Base-by-base conservation (phyloP, 208 protist genomes). In the Crithidia sp. region DNA sequence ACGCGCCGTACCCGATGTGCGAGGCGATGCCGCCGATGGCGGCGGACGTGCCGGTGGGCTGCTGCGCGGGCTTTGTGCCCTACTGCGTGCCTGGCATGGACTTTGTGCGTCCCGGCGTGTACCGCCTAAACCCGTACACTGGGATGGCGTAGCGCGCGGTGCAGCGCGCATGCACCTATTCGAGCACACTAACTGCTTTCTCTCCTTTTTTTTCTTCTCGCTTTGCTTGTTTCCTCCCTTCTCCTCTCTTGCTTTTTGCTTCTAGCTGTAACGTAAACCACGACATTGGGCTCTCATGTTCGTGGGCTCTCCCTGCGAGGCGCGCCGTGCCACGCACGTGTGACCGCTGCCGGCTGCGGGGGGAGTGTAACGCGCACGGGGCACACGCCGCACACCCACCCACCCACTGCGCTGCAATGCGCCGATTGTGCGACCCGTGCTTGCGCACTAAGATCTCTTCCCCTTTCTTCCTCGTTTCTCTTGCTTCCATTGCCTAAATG, bases 51-150 rank as follows among this genome's bases (percentile, higher is more conserved):
- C 28, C 28, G 45, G 7, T 7, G 13, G 19, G 71, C 47, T 50
- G 28, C 13, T 28, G 10, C 13, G 36, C 14, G 36, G 50, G 28
- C 3, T 67, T 67, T 40, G 45, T 41, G 19, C 69, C 69, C 47
- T 67, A 59, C 59, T 13, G 59, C 19, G 19, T 60, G n/a, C 69
- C 69, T 17, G 69, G 69, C 17, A 52, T 67, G 16, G 69, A 74
- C 59, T 74, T 74, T 74, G 58, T 74, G 50, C 69, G 52, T 10
- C 70, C 47, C 7, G 56, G 58, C 44, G 69, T 69, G 60, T 83
- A 76, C 67, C 77, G 77, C 57, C 54, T 75, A 52, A 81, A 86
- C 52, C 82, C 82, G 39, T 86, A 86, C 71, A 73, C 53, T 28
- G 28, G 28, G 28, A 28, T 28, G 28, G 28, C 28, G 28, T 28